Evolutionary conservation across 1,139 yeast species (phyloP), one percentile per base, ranked within the genome.

Genomic region (Groenewaldozyma sp.): DNA sequence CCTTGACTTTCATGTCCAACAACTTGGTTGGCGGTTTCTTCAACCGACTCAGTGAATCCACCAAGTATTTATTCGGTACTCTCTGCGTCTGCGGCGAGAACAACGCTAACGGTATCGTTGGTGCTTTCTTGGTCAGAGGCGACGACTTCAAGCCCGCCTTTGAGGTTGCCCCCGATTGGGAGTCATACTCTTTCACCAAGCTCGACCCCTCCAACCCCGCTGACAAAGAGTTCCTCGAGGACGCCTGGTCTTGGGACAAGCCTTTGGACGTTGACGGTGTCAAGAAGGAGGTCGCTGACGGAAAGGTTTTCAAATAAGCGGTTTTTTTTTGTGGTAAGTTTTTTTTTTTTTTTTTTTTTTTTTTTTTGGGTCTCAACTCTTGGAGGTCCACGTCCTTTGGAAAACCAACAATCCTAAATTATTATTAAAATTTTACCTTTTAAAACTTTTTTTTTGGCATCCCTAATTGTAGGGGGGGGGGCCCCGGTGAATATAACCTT

Each of bases 141-240:
- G 87, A 91, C 68, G 96, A 91, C 51, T 69, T 59, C 62, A 74
- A 54, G 45, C 95, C 96, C 63, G 98, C 95, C 50, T 87, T 91
- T 61, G 83, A 91, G 53, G 97, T 91, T 65, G 99, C 98, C 61
- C 97, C 99, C 68, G 99, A 91, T 71, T 87, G 94, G 95, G 98
- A 91, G 71, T 79, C 88, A 31, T 82, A 78, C 70, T 60, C 62
- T 45, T 79, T 71, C 76, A 63, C 73, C 59, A 73, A 76, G 70
- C 70, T 82, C 56, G 91, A 82, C 60, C 68, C 80, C 44, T 54
- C 82, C 57, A 76, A 74, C 55, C 73, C 73, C 46, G 83, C 73
- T 57, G 84, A 76, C 71, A 77, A 71, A 66, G 80, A 67, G 48
- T 77, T 78, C 58, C 65, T 82, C 53, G 71, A 78, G 63, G 78